Evolutionary conservation across 2,329 filamentous ascomycete species (phyloP).

Genomic region (Fusarium denticulatum): DNA sequence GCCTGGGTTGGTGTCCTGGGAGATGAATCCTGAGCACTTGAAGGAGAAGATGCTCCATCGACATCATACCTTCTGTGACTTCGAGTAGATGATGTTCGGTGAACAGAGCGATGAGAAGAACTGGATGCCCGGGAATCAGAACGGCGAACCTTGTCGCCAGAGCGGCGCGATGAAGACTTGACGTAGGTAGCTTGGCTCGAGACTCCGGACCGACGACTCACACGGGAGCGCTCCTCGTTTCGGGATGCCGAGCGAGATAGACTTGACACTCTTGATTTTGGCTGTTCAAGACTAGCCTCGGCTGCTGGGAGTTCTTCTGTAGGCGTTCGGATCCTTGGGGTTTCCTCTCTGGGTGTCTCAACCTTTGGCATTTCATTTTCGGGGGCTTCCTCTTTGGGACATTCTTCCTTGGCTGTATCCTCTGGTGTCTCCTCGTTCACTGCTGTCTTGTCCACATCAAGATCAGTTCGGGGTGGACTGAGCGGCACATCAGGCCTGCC

Average conservation of each 20-base stretch:
- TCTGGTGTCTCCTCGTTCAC: slow-evolving; percentile 47
- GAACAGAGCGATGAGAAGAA: slow-evolving; percentile 47
- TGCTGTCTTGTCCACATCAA: slow-evolving; percentile 57
- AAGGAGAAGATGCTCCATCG: slow-evolving; percentile 56
- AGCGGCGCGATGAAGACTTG: slow-evolving; percentile 48
- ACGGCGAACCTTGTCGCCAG: slow-evolving; percentile 49
- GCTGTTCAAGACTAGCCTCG: slow-evolving; percentile 48
- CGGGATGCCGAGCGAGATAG: slow-evolving; percentile 57
- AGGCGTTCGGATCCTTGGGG: slow-evolving; percentile 23
- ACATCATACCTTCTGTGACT: slow-evolving; percentile 50
- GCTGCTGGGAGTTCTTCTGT: slow-evolving; percentile 24
- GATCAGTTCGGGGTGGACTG: slow-evolving; percentile 71
- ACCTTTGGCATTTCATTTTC: slow-evolving; percentile 44
- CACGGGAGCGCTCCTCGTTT: slow-evolving; percentile 61
- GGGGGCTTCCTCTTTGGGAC: slow-evolving; percentile 12
- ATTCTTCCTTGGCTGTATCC: slow-evolving; percentile 44
- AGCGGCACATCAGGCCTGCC: slow-evolving; percentile 63
- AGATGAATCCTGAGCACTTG: slow-evolving; percentile 64
- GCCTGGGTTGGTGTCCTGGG: slow-evolving; percentile 69
- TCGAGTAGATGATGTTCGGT: slow-evolving; percentile 53
- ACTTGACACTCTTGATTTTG: slow-evolving; percentile 57
- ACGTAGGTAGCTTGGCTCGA: slow-evolving; percentile 69
- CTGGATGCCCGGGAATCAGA: slow-evolving; percentile 49
- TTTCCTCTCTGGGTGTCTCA: slow-evolving; percentile 16
- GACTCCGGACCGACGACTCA: slow-evolving; percentile 64